Evolutionary conservation across 1,284 basidiomycete species (phyloP).

Genomic region (Cryptococcus sp.): DNA sequence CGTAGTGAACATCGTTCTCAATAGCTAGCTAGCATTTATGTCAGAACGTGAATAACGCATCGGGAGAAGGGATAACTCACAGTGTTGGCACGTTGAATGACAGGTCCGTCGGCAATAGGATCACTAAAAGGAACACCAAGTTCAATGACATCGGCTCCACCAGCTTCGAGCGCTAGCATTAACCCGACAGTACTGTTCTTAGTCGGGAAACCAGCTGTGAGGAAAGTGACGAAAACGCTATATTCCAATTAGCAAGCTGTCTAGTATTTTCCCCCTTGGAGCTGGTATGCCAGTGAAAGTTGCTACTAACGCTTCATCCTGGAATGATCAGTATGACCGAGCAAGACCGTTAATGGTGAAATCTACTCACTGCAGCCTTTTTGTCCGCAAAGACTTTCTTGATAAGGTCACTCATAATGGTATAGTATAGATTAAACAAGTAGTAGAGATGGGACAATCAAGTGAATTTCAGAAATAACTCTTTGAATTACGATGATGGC

Average conservation of each 20-base stretch:
- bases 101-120: slow-evolving; percentile 88
- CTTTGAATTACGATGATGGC: too few species aligned
- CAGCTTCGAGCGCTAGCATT: slow-evolving; percentile 83
- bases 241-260: slow-evolving; percentile 1
- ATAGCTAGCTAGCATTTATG: slow-evolving; percentile 63
- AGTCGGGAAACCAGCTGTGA: slow-evolving; percentile 85
- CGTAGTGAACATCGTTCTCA: slow-evolving; percentile 70
- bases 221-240: slow-evolving; percentile 78
- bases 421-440: too few species aligned
- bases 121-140: slow-evolving; percentile 95
- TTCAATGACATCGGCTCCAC: slow-evolving; percentile 93
- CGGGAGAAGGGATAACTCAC: slow-evolving; percentile 52
- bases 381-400: slow-evolving; percentile 68
- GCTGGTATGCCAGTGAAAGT: too few species aligned
- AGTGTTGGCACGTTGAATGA: slow-evolving; percentile 87
- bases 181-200: slow-evolving; percentile 76
- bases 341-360: background rate
- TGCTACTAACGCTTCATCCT: slow-evolving; percentile 37
- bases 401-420: slow-evolving; percentile 64
- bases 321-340: background rate
- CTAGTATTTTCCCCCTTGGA: background rate
- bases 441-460: too few species aligned
- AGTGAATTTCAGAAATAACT: too few species aligned
- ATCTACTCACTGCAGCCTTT: slow-evolving; percentile 59
- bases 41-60: background rate